These are phyloP conservation scores for Teratosphaeriaceae sp. DNA, from an alignment of 2,329 filamentous ascomycete genomes.

Conservation along the genomic window DNA sequence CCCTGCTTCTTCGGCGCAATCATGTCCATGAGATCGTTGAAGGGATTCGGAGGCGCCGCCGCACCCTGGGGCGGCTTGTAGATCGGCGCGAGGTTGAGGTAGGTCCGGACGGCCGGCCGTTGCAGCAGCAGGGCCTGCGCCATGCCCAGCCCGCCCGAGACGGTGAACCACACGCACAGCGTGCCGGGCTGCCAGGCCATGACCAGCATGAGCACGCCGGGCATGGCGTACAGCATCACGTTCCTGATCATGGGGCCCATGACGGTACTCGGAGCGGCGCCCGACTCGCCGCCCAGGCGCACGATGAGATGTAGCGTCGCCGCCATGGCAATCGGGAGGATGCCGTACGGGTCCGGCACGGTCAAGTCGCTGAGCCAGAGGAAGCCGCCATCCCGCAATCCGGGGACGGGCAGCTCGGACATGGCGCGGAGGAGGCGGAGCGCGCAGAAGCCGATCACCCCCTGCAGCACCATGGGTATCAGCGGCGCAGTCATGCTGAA, in stretches of 20 bases:
- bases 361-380: slow-evolving; percentile 78
- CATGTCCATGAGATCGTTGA: slow-evolving; percentile 2
- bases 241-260: slow-evolving; percentile 31
- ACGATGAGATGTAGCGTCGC: slow-evolving; percentile 23
- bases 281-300: slow-evolving; percentile 46
- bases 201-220: slow-evolving; percentile 47
- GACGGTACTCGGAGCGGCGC: slow-evolving; percentile 20
- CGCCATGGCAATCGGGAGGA: slow-evolving; percentile 54
- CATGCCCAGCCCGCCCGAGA: slow-evolving; percentile 35
- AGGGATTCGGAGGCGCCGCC: neutral
- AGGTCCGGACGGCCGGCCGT: slow-evolving; percentile 29
- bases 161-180: slow-evolving; percentile 58
- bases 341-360: slow-evolving; percentile 65
- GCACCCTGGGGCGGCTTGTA: slow-evolving; percentile 14
- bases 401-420: slow-evolving; percentile 71
- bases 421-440: slow-evolving; percentile 74
- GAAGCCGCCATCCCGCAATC: slow-evolving; percentile 61
- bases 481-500: slow-evolving; percentile 47
- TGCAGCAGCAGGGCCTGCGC: slow-evolving; percentile 34
- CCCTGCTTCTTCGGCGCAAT: neutral
- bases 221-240: slow-evolving; percentile 43
- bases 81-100: slow-evolving; percentile 34
- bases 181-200: slow-evolving; percentile 50
- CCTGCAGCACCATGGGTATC: slow-evolving; percentile 51
- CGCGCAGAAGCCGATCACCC: slow-evolving; percentile 70